phyloP scores from a whole-genome alignment of 441 rosid species.

The Corymbia citriodora region DNA sequence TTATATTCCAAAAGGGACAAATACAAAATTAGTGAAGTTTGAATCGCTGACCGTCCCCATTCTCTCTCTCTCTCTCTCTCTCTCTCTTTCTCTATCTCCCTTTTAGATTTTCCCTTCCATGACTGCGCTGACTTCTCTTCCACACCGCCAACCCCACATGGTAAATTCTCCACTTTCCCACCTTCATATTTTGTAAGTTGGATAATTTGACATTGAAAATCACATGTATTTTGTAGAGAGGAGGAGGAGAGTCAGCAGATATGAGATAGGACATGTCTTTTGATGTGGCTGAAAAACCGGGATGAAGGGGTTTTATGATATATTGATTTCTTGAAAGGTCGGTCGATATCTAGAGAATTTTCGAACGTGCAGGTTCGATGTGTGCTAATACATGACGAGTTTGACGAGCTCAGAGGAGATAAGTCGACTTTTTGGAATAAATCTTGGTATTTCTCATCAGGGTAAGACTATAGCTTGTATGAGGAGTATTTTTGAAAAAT shows the following conservation, averaged over 20 bases:
- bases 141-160: background rate
- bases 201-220: background rate
- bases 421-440: background rate
- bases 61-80: background rate
- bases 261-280: background rate
- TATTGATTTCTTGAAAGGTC: background rate
- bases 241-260: background rate
- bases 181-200: background rate
- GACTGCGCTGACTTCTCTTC: conserved; percentile 26
- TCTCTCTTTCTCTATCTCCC: background rate
- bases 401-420: background rate
- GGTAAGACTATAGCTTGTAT: background rate
- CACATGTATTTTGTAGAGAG: background rate
- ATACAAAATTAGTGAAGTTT: conserved; percentile 14
- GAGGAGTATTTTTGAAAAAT: too few relatives aligned
- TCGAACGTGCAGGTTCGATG: accelerated
- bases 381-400: too few relatives aligned
- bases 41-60: conserved; percentile 38
- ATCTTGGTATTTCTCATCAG: background rate
- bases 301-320: background rate
- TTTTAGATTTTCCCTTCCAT: background rate
- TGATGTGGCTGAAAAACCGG: accelerated
- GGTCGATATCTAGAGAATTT: background rate
- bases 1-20: background rate
- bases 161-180: background rate